Percentiles rank a stretch among this genome's conserved stretches.
Evolutionary conservation across 2,329 filamentous ascomycete species (phyloP).

Genomic region (Fusarium sulawesiense): DNA sequence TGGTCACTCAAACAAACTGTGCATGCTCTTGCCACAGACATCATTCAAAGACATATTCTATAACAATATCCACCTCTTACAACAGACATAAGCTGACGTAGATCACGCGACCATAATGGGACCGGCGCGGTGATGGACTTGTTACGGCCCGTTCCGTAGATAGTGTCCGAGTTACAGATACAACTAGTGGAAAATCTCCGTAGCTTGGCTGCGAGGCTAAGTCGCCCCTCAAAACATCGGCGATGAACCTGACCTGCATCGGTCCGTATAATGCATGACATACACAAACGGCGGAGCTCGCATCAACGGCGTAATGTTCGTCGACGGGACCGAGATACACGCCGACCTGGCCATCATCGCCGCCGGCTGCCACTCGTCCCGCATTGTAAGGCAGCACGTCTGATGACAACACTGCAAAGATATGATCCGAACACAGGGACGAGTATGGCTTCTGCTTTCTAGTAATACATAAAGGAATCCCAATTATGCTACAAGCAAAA

Average conservation of each 20-base stretch:
- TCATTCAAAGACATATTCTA: not conserved
- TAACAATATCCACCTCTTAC: not conserved
- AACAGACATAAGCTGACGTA: not conserved
- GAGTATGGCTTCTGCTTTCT: not conserved
- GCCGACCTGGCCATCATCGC: not conserved
- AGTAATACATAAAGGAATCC: not conserved
- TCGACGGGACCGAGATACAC: not conserved
- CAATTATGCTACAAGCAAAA: not conserved
- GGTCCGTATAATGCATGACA: conserved; percentile 1
- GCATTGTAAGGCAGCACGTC: not conserved
- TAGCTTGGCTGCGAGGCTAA: no score
- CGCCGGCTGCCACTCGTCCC: not conserved
- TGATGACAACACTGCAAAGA: not conserved
- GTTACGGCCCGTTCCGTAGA: not conserved
- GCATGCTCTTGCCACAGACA: not conserved
- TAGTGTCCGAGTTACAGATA: not conserved
- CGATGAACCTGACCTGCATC: not conserved
- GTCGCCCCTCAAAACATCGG: not conserved
- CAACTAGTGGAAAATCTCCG: not conserved
- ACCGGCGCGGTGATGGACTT: not conserved
- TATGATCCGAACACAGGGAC: not conserved
- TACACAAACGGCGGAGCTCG: not conserved
- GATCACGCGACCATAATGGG: not conserved
- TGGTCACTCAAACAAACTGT: not conserved
- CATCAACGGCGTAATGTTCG: not conserved